Base-by-base conservation (phyloP, 805 yeast species). In the Sugiyamaella qingdaonensis region DNA sequence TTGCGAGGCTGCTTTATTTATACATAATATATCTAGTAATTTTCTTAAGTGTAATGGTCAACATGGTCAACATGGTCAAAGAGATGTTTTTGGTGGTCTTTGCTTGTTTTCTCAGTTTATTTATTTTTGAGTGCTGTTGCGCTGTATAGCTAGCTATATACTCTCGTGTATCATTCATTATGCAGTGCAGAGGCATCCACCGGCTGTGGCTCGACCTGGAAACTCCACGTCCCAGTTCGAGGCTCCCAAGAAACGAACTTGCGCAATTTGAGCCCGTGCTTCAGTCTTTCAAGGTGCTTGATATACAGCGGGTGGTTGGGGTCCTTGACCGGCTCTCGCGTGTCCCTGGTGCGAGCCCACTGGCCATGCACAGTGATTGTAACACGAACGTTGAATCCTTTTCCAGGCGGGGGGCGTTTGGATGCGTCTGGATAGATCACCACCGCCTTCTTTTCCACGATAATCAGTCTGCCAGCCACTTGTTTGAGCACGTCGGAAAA, bases 331-430 rank as follows among this genome's bases (percentile, higher is more conserved):
- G 87, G 85, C 63, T 82, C 74, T 59, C 83, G 80, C 18, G 86
- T 85, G 55, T 84, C 86, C 62, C 80, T 85, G 47, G 84, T 76
- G n/a, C 79, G 68, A 19, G 97, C 97, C 69, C 79, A 91, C 65
- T 96, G 87, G 11, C 85, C 84, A 60, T 85, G 88, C 49, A 90
- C 69, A 1, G 92, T 81, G 43, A 90, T 80, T 55, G 78, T 78
- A 7, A 87, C 86, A 4, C 86, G 84, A 32, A 87, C 76, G 64
- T 92, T 92, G 55, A 94, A 75, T 0, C 96, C 98, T 61, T 87
- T 87, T 4, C 96, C 96, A 43, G 73, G 69, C 0, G 77, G 76
- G 10, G 96, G 95, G 59, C 77, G 79, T 18, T 67, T 68, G 8
- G 73, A 70, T 18, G 78, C 80, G 52, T 85, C 84, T 0, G 96